phyloP scores from a whole-genome alignment of 2,329 filamentous ascomycete species.

The Colletotrichum noveboracense region DNA sequence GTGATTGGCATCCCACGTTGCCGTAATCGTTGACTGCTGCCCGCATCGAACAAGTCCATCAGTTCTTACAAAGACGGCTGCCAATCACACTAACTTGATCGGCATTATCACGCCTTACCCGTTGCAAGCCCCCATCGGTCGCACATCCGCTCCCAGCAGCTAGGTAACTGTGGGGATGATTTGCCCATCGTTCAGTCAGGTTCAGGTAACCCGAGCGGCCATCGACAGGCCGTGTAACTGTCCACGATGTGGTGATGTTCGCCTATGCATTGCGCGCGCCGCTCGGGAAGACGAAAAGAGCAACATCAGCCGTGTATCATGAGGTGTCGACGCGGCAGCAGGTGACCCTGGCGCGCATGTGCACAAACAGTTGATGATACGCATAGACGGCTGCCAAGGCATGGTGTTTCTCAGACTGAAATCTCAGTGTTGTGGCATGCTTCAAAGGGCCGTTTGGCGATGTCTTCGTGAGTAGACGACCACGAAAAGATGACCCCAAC shows the following conservation, averaged over 20 bases:
- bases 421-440: background rate
- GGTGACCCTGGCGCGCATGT: background rate
- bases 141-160: background rate
- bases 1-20: background rate
- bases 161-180: background rate
- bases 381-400: background rate
- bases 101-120: background rate
- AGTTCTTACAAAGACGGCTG: background rate
- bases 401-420: background rate
- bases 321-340: background rate
- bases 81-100: background rate
- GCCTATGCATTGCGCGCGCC: background rate
- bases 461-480: background rate
- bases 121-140: background rate
- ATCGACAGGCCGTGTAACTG: background rate
- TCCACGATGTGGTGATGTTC: background rate
- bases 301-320: background rate
- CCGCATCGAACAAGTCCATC: background rate
- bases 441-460: background rate
- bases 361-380: background rate
- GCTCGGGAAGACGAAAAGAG: background rate
- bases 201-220: background rate
- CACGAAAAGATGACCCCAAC: background rate
- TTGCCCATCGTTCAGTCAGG: too few species aligned
- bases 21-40: background rate